Conservation (phyloP, 129 eudicot species). For the Artemisia argyi region DNA sequence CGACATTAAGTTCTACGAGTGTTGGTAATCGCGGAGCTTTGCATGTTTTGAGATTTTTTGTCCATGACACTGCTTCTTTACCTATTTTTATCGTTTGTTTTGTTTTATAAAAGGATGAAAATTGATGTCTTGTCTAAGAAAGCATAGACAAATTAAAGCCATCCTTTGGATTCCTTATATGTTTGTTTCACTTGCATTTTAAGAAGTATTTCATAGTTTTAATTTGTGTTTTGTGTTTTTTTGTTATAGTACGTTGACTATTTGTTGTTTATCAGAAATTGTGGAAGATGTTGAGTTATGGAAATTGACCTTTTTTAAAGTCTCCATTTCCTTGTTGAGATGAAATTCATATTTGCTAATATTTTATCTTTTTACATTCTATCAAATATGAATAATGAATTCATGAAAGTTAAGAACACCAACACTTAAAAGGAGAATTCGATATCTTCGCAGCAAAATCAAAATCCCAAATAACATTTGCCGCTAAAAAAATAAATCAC, state of each 20-base stretch:
- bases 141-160: constrained; percentile 27
- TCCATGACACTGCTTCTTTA: background rate
- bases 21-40: constrained; percentile 42
- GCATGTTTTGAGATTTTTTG: background rate
- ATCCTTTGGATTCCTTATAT: background rate
- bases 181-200: background rate
- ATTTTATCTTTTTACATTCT: too few relatives aligned
- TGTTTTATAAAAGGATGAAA: background rate
- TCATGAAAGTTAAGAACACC: too few relatives aligned
- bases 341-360: too few relatives aligned
- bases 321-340: too few relatives aligned
- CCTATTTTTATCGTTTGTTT: constrained; percentile 3
- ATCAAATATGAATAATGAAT: too few relatives aligned
- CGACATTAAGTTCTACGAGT: constrained; percentile 68
- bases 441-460: too few relatives aligned
- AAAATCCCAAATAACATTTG: too few relatives aligned
- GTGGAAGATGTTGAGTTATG: background rate
- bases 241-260: background rate
- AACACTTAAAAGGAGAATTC: too few relatives aligned
- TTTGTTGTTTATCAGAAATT: background rate
- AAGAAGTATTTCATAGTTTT: background rate
- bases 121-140: constrained; percentile 4
- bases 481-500: too few relatives aligned
- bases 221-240: constrained; percentile 5
- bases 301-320: background rate